Conservation (phyloP, 768 basidiomycete species). For the Wakefieldia striispora region DNA sequence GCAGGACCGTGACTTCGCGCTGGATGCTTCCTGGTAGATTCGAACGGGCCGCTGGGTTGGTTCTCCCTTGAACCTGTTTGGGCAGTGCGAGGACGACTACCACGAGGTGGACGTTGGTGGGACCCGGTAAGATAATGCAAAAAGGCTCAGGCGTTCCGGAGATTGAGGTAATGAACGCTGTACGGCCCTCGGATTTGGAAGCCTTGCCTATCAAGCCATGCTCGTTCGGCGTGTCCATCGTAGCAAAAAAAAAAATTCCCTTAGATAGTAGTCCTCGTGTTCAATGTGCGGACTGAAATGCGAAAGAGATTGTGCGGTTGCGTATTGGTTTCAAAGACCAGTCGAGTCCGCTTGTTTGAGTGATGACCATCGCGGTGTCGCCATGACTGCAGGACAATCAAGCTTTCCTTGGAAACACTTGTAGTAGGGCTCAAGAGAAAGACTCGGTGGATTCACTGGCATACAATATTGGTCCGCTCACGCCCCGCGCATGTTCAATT, state of each 20-base stretch:
- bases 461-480: too few species aligned
- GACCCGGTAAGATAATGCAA: background rate
- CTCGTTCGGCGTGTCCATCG: conserved; percentile 14
- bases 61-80: conserved; percentile 2
- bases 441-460: too few species aligned
- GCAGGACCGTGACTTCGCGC: conserved; percentile 16
- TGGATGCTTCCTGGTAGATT: conserved; percentile 3
- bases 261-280: background rate
- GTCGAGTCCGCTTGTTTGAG: too few species aligned
- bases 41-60: background rate
- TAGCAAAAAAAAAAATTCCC: background rate
- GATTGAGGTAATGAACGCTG: conserved; percentile 24
- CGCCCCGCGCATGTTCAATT: too few species aligned
- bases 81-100: background rate
- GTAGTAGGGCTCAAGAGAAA: too few species aligned
- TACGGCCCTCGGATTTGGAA: conserved; percentile 9
- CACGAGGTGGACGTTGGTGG: conserved; percentile 14
- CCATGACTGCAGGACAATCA: too few species aligned
- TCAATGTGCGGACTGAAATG: background rate
- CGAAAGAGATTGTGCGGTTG: too few species aligned
- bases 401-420: too few species aligned
- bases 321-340: too few species aligned
- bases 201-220: conserved; percentile 9
- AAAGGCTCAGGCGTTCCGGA: background rate
- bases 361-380: too few species aligned